phyloP scores from a whole-genome alignment of 495 filamentous ascomycete genomes.

The Penicillium desertorum region DNA sequence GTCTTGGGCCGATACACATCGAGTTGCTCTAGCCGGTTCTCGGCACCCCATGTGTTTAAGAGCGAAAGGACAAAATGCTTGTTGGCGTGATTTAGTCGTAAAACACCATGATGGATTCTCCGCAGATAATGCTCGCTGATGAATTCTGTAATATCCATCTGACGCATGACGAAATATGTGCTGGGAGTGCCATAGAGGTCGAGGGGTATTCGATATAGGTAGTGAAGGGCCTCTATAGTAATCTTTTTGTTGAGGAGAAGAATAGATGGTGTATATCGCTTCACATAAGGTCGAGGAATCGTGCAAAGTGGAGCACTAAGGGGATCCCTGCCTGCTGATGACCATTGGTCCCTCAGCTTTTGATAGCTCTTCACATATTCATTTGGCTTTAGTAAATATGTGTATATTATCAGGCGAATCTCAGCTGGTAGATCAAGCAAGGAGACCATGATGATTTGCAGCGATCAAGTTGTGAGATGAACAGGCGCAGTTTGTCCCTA shows the following conservation, averaged over 20 bases:
- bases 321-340: slow-evolving; percentile 14
- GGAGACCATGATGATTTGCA: not conserved
- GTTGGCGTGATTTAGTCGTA: slow-evolving; percentile 13
- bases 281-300: slow-evolving; percentile 15
- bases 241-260: slow-evolving; percentile 23
- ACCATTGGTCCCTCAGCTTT: slow-evolving; percentile 9
- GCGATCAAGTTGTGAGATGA: not conserved
- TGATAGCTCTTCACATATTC: slow-evolving; percentile 19
- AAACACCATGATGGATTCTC: slow-evolving; percentile 11
- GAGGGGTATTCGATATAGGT: slow-evolving; percentile 23
- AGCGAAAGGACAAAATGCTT: slow-evolving; percentile 24
- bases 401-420: slow-evolving; percentile 20
- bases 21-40: slow-evolving; percentile 18
- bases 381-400: slow-evolving; percentile 17
- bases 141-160: slow-evolving; percentile 27
- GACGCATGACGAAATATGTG: slow-evolving; percentile 22
- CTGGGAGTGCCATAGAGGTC: slow-evolving; percentile 15
- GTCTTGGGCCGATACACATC: slow-evolving; percentile 20
- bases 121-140: slow-evolving; percentile 24
- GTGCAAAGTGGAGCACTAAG: too few relatives aligned
- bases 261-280: slow-evolving; percentile 20
- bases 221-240: slow-evolving; percentile 18
- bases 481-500: not conserved
- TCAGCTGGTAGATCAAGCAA: slow-evolving; percentile 17
- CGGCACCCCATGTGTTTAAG: slow-evolving; percentile 23